Evolutionary conservation across 371 early-diverging fungal genomes (phyloP).

Genomic region (Phascolomyces articulosus): DNA sequence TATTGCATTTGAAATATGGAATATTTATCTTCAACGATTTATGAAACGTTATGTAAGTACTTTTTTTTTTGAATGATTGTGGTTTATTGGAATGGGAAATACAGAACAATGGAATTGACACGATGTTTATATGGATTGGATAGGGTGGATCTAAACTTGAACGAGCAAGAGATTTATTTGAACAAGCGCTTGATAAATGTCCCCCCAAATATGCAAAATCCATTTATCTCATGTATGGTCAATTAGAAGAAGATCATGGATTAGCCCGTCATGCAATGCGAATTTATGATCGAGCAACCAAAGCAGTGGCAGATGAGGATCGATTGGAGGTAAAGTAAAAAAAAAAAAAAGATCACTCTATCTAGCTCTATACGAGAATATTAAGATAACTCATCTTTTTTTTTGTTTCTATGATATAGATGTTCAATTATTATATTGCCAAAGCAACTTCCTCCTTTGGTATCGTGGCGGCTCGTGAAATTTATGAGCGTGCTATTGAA

Average conservation of each 20-base stretch:
- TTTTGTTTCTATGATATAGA: slow-evolving; percentile 26
- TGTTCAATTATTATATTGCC: slow-evolving; percentile 90
- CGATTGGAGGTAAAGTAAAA: slow-evolving; percentile 56
- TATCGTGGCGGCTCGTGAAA: slow-evolving; percentile 83
- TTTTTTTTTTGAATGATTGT: not conserved
- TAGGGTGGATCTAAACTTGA: slow-evolving; percentile 87
- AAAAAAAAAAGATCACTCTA: too few relatives aligned
- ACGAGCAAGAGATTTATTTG: slow-evolving; percentile 94
- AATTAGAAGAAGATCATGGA: slow-evolving; percentile 94
- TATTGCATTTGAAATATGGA: slow-evolving; percentile 97
- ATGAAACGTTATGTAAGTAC: slow-evolving; percentile 76
- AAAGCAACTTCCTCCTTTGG: slow-evolving; percentile 90
- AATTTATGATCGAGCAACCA: slow-evolving; percentile 91
- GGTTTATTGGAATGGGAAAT: too few relatives aligned
- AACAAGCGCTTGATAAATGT: slow-evolving; percentile 89
- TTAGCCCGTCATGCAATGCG: slow-evolving; percentile 91
- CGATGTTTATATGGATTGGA: not conserved
- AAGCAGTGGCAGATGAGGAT: slow-evolving; percentile 75
- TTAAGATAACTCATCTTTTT: not conserved
- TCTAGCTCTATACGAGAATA: too few relatives aligned
- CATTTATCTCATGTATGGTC: slow-evolving; percentile 91
- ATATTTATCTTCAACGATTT: slow-evolving; percentile 90
- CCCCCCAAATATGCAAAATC: slow-evolving; percentile 89
- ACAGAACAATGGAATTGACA: not conserved
- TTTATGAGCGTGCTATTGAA: slow-evolving; percentile 91